phyloP scores from a whole-genome alignment of 495 filamentous ascomycete species.

The Aspergillus bertholletiae region DNA sequence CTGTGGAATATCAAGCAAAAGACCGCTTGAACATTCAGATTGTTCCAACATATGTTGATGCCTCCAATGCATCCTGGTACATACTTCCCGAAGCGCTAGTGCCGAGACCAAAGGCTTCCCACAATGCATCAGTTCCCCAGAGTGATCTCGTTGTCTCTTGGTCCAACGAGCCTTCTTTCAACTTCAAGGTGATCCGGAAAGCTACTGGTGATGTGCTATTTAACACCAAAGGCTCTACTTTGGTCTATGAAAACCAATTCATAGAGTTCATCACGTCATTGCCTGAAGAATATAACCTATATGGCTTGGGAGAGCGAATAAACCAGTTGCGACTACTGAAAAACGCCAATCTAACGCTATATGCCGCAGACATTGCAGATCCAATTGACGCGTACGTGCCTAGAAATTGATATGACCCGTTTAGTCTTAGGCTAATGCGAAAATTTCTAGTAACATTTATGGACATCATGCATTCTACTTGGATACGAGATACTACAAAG shows the following conservation, averaged over 20 bases:
- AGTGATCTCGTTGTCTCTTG: slow-evolving; percentile 55
- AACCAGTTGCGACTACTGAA: slow-evolving; percentile 56
- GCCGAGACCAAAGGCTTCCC: slow-evolving; percentile 50
- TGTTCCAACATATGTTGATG: slow-evolving; percentile 57
- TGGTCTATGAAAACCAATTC: slow-evolving; percentile 65
- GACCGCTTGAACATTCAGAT: slow-evolving; percentile 53
- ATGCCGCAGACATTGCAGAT: slow-evolving; percentile 64
- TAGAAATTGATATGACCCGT: background rate
- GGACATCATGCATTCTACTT: slow-evolving; percentile 61
- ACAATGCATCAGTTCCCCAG: slow-evolving; percentile 26
- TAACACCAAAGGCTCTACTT: slow-evolving; percentile 48
- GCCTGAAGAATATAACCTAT: slow-evolving; percentile 60
- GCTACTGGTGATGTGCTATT: slow-evolving; percentile 57
- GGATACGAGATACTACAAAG: slow-evolving; percentile 62
- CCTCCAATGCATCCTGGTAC: slow-evolving; percentile 65
- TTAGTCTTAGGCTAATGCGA: background rate
- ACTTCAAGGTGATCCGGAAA: slow-evolving; percentile 53
- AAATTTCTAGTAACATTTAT: slow-evolving; percentile 51
- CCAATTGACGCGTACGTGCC: slow-evolving; percentile 49
- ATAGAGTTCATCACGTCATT: slow-evolving; percentile 56
- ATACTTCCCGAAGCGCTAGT: slow-evolving; percentile 62
- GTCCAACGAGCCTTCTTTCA: slow-evolving; percentile 59
- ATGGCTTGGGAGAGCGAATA: slow-evolving; percentile 60
- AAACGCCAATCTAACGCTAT: slow-evolving; percentile 63
- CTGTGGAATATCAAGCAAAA: slow-evolving; percentile 54